Evolutionary conservation across 129 eudicot species (phyloP).

Genomic region (Chrysanthemum makinoi): DNA sequence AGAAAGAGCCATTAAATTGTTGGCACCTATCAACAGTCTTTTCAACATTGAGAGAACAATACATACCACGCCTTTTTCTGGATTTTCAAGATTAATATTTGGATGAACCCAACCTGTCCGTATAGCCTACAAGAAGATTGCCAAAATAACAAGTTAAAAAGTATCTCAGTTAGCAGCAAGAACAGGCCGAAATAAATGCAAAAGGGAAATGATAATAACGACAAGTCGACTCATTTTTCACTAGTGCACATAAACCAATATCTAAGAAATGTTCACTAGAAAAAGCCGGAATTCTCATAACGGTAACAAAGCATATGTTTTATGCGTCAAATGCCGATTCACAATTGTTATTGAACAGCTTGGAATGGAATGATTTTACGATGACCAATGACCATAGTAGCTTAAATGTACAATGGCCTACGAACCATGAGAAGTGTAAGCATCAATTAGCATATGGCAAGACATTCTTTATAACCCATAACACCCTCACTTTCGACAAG

Average conservation of each 20-base stretch:
- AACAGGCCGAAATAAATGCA: neutral
- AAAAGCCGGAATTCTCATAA: too few relatives aligned
- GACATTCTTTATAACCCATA: too few relatives aligned
- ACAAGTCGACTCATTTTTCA: neutral
- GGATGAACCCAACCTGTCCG: slow-evolving; percentile 97
- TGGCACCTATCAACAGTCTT: too few relatives aligned
- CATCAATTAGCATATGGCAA: too few relatives aligned
- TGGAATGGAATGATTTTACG: neutral
- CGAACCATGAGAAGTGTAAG: too few relatives aligned
- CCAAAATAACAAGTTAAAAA: slow-evolving; percentile 12
- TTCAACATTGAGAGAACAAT: neutral
- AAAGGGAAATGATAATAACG: neutral
- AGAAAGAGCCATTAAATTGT: neutral
- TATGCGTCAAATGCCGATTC: neutral
- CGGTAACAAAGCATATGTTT: neutral
- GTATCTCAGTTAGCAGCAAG: neutral
- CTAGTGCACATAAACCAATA: neutral
- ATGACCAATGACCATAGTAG: too few relatives aligned
- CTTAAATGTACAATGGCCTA: too few relatives aligned
- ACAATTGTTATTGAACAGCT: neutral
- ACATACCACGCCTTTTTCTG: slow-evolving; percentile 89
- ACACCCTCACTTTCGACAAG: too few relatives aligned
- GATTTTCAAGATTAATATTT: slow-evolving; percentile 89
- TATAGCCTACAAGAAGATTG: slow-evolving; percentile 61
- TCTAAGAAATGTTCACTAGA: neutral